Base-by-base conservation (phyloP, 208 protist species). In the Lotmaria passim region DNA sequence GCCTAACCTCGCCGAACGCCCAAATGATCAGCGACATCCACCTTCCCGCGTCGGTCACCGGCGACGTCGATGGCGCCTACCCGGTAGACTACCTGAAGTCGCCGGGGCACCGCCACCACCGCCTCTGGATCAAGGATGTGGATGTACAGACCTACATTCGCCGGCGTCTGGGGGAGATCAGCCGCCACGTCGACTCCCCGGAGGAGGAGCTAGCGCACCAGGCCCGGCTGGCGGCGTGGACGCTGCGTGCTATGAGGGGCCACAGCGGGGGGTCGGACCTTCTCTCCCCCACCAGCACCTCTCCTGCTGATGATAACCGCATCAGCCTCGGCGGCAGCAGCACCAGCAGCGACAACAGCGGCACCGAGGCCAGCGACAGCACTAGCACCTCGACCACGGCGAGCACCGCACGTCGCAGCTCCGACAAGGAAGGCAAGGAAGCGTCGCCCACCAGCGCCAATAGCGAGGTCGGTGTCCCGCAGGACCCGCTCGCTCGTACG, bases 231-330 rank as follows among this genome's bases (percentile, higher is more conserved):
- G 68, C 68, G 34, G 68, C 58, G 51, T 61, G 38, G 50, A 67
- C 68, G 50, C 50, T 74, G 50, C 68, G 46, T n/a, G 68, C 57
- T 7, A 74, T 74, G 57, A 38, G 48, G 10, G 66, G 56, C 21
- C 34, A 38, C 24, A 34, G 48, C 7, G 33, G 26, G 15, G 38
- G 31, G 8, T 3, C 24, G 8, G 62, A 41, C 28, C 10, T 39
- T 17, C 12, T 38, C 47, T 39, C 47, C n/a, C 62, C 47, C 19
- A n/a, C 14, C 47, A 21, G 19, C 28, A 3, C 30, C 31, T 39
- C 44, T 7, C 55, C 55, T 14, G 44, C 15, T 11, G 26, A 3
- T 2, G 31, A 38, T 3, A 19, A 19, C n/a, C n/a, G 26, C 43
- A 26, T 47, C 48, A 60, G 17, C 51, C 33, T 51, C 64, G 43